A percentile compares a stretch with the other conserved stretches of the same genome.
These are phyloP conservation scores for Cordyceps javanica DNA, from an alignment of 2,329 filamentous ascomycete genomes.

Conservation along the genomic window DNA sequence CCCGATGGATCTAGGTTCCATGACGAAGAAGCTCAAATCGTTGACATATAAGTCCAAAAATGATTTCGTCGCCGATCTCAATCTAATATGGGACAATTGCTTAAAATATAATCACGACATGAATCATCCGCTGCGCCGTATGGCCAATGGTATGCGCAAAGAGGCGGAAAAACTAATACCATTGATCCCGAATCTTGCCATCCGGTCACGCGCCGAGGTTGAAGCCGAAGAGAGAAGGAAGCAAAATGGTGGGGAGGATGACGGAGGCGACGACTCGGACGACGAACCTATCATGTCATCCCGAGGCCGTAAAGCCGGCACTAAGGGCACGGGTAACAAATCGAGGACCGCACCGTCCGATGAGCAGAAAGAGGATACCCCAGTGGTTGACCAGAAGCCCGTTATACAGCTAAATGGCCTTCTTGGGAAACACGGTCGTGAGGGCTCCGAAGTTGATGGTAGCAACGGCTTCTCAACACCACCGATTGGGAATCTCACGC, in stretches of 20 bases:
- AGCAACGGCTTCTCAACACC: slow-evolving; percentile 86
- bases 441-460: slow-evolving; percentile 78
- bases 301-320: slow-evolving; percentile 74
- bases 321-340: slow-evolving; percentile 66
- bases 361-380: slow-evolving; percentile 70
- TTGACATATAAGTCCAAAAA: slow-evolving; percentile 80
- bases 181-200: slow-evolving; percentile 85
- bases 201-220: slow-evolving; percentile 87
- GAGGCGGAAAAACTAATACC: slow-evolving; percentile 96
- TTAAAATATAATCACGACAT: slow-evolving; percentile 91
- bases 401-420: slow-evolving; percentile 60
- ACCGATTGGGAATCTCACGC: slow-evolving; percentile 67
- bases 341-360: slow-evolving; percentile 66
- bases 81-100: slow-evolving; percentile 96
- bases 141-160: slow-evolving; percentile 93
- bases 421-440: slow-evolving; percentile 50
- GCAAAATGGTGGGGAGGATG: slow-evolving; percentile 77
- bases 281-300: slow-evolving; percentile 99
- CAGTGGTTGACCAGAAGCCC: slow-evolving; percentile 69
- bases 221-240: slow-evolving; percentile 82
- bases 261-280: slow-evolving; percentile 84
- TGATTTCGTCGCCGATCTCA: slow-evolving; percentile 89
- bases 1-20: slow-evolving; percentile 94
- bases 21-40: slow-evolving; percentile 94
- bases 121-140: slow-evolving; percentile 79